Evolutionary conservation across 768 basidiomycete genomes (phyloP).

Genomic region (Kwoniella mangroviensis): DNA sequence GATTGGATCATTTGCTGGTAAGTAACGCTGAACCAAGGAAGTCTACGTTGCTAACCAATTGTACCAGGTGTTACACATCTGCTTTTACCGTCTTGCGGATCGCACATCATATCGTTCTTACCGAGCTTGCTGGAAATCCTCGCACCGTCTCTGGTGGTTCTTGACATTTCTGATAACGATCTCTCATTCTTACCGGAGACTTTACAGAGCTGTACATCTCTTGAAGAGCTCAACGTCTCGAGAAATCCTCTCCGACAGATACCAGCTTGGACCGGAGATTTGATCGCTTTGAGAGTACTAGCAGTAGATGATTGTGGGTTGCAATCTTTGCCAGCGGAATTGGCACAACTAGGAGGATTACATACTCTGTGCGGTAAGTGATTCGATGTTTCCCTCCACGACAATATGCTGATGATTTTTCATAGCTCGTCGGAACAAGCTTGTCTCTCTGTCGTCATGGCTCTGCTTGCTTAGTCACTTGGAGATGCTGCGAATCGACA

Average conservation of each 20-base stretch:
- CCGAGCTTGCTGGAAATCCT: conserved; percentile 73
- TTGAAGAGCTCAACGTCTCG: conserved; percentile 93
- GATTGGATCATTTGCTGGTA: conserved; percentile 62
- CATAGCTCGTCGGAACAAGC: conserved; percentile 84
- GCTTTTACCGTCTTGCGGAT: conserved; percentile 81
- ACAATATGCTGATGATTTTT: background rate
- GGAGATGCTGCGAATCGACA: conserved; percentile 88
- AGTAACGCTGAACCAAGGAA: conserved; percentile 45
- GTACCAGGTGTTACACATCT: conserved; percentile 88
- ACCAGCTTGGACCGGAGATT: conserved; percentile 81
- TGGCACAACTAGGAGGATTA: conserved; percentile 74
- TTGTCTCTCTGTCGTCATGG: conserved; percentile 92
- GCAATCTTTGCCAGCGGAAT: conserved; percentile 71
- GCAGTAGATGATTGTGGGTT: conserved; percentile 92
- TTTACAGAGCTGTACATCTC: conserved; percentile 74
- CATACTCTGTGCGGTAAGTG: conserved; percentile 66
- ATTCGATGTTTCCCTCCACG: background rate
- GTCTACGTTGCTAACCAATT: conserved; percentile 3
- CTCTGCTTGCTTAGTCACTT: conserved; percentile 79
- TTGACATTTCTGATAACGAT: conserved; percentile 91
- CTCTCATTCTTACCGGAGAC: conserved; percentile 80
- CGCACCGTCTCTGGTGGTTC: conserved; percentile 76
- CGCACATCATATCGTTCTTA: conserved; percentile 74
- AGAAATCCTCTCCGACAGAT: conserved; percentile 88
- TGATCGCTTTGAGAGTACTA: conserved; percentile 79